These are phyloP conservation scores for Elongisporangium anandrum DNA, from an alignment of 352 stramenopile species.

Conservation along the genomic window DNA sequence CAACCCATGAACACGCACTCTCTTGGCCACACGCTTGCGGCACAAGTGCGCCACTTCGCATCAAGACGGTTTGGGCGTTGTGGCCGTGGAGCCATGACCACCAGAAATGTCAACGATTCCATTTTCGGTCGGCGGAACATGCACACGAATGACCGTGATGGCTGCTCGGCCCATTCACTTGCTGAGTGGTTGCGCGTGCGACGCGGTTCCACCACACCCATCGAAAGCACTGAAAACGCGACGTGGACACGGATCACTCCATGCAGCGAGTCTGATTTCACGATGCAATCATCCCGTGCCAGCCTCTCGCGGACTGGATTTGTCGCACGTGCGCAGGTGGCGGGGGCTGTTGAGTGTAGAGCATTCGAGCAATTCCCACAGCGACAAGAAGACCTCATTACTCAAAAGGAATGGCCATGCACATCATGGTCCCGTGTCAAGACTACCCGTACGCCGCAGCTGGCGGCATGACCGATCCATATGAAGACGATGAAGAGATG, in stretches of 20 bases:
- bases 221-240: not conserved
- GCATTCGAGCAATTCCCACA: not conserved
- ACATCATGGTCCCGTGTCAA: not conserved
- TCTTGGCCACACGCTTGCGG: not conserved
- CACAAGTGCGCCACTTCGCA: not conserved
- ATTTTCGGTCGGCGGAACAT: not conserved
- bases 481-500: slow-evolving; percentile 2
- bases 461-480: not conserved
- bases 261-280: not conserved
- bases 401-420: not conserved
- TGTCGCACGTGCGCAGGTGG: not conserved
- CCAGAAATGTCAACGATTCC: not conserved
- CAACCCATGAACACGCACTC: not conserved
- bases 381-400: not conserved
- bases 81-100: not conserved
- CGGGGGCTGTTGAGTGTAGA: not conserved
- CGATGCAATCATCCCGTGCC: not conserved
- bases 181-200: not conserved
- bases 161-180: not conserved
- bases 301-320: not conserved
- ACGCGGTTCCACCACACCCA: not conserved
- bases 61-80: not conserved
- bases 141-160: not conserved
- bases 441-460: not conserved
- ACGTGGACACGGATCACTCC: not conserved